Percentiles rank a stretch among this genome's conserved stretches.
Conservation (phyloP, 2,329 filamentous ascomycete species). For the Neonectria punicea region DNA sequence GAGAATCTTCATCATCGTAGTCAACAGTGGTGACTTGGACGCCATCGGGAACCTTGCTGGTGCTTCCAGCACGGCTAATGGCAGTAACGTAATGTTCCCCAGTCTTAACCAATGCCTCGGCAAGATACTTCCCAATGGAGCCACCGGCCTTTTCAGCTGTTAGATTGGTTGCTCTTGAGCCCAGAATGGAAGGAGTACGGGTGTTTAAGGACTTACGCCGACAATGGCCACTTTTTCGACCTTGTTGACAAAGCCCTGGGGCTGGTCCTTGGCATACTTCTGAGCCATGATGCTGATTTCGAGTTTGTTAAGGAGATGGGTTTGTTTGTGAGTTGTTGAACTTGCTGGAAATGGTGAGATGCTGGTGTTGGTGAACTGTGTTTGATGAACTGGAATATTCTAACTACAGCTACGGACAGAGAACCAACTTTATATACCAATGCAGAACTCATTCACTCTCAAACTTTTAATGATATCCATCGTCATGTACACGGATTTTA, state of each 20-base stretch:
- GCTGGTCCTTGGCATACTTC: conserved; percentile 49
- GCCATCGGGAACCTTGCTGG: conserved; percentile 55
- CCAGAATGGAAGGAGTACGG: background rate
- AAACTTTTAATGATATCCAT: background rate
- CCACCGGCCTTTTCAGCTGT: conserved; percentile 52
- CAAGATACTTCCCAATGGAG: conserved; percentile 52
- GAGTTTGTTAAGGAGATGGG: background rate
- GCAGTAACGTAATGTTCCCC: conserved; percentile 64
- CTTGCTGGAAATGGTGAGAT: background rate
- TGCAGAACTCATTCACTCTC: background rate
- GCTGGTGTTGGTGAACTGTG: background rate
- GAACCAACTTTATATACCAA: background rate
- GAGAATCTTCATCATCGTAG: conserved; percentile 54
- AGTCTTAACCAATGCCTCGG: conserved; percentile 54
- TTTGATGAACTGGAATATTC: background rate
- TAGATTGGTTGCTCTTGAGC: background rate
- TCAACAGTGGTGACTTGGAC: conserved; percentile 55
- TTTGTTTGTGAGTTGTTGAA: background rate
- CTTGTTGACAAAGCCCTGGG: conserved; percentile 51
- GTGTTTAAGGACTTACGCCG: conserved; percentile 52
- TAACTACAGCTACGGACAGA: background rate
- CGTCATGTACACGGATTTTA: conserved; percentile 22
- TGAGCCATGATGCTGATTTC: conserved; percentile 31
- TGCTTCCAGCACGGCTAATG: conserved; percentile 57
- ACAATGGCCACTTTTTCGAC: conserved; percentile 59